phyloP scores from a whole-genome alignment of 352 stramenopile species.

The Phytophthora pluvialis region DNA sequence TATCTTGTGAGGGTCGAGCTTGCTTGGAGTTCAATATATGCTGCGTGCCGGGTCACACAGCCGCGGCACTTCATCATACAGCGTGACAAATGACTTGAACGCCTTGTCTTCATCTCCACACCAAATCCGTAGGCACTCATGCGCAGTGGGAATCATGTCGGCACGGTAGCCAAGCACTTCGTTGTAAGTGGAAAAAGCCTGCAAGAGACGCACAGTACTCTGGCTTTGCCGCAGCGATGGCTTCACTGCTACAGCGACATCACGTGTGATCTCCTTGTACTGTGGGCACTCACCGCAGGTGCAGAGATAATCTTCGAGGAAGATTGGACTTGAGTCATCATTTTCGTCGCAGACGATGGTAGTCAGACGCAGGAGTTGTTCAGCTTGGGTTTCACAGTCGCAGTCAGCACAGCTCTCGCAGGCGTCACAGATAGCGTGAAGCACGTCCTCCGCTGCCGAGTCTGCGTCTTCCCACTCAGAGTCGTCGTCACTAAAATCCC shows the following conservation, averaged over 20 bases:
- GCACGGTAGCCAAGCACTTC: slow-evolving; percentile 60
- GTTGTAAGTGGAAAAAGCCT: slow-evolving; percentile 80
- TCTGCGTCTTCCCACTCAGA: slow-evolving; percentile 27
- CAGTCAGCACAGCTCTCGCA: slow-evolving; percentile 33
- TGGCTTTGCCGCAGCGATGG: slow-evolving; percentile 28
- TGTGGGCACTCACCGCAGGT: slow-evolving; percentile 65
- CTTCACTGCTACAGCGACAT: slow-evolving; percentile 47
- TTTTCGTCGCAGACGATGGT: slow-evolving; percentile 12
- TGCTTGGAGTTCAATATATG: slow-evolving; percentile 11
- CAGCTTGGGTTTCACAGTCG: slow-evolving; percentile 43
- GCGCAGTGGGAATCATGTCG: slow-evolving; percentile 59
- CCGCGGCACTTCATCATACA: slow-evolving; percentile 60
- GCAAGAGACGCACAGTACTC: slow-evolving; percentile 59
- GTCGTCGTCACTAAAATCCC: slow-evolving; percentile 32
- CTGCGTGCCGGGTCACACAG: slow-evolving; percentile 35
- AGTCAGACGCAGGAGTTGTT: slow-evolving; percentile 35
- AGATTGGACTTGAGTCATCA: slow-evolving; percentile 25
- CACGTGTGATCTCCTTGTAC: slow-evolving; percentile 54
- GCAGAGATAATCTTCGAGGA: slow-evolving; percentile 72
- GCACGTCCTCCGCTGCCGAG: slow-evolving; percentile 18
- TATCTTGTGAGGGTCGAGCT: slow-evolving; percentile 1
- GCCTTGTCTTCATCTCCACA: slow-evolving; percentile 66
- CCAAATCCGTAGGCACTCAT: slow-evolving; percentile 67
- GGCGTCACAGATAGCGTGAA: slow-evolving; percentile 14
- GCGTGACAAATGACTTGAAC: slow-evolving; percentile 64